Base-by-base conservation (phyloP, 1,284 basidiomycete species). In the Quambalaria eucalypti region DNA sequence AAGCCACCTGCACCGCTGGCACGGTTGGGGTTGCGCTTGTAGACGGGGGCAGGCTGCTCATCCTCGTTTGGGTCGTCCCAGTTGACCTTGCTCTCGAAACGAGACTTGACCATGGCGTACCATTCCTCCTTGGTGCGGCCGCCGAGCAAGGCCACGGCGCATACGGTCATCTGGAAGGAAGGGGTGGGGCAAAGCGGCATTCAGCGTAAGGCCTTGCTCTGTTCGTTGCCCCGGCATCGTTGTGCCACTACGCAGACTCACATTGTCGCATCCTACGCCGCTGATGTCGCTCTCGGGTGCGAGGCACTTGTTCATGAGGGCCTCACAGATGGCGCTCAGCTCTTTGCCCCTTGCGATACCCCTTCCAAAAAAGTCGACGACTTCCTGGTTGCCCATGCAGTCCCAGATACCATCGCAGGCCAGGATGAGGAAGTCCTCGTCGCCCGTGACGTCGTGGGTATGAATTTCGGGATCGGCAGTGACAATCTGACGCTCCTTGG, bases 351-450 rank as follows among this genome's bases (percentile, higher is more conserved):
- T 82, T 12, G 89, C 85, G 36, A 97, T 81, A 57, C 87, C 83
- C 48, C 87, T 82, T 44, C 95, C 85, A 29, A 95, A 83, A 65
- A 90, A 86, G 78, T 98, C 88, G 58, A 96, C 82, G 28, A 88
- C 90, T 75, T 96, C 87, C 69, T 98, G 95, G 29, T 90, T 96
- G 25, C 83, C 83, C 40, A 98, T 78, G 74, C 93, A 97, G 76
- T 99, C 95, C 95, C 95, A 99, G 72, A 98, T 99, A 65, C 92
- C 92, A 77, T 99, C 95, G 77, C 95, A 98, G 10, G 95, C 95
- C 33, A 99, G 76, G 8, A 99, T 84, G 33, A 99, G 76, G 76
- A 98, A 98, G 77, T 99, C 95, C 72, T 99, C 95, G 60, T 98
- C 91, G 9, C 83, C 83, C 1, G 86, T 84, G 29, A 88, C 79